phyloP scores from a whole-genome alignment of 306 rosid species.

The Vigna angularis region DNA sequence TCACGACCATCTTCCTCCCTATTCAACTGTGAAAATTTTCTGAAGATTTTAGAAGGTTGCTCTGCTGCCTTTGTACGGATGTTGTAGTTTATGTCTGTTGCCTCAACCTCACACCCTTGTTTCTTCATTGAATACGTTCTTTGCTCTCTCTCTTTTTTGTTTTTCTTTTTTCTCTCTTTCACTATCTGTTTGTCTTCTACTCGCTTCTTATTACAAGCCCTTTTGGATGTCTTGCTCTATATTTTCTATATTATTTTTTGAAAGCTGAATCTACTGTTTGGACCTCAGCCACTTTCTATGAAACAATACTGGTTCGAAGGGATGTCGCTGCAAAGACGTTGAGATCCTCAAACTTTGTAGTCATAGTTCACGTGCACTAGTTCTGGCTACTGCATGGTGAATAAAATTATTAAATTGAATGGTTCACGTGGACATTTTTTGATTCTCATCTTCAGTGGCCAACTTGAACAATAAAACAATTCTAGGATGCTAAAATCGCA shows the following conservation, averaged over 20 bases:
- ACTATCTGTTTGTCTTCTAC: slow-evolving; percentile 21
- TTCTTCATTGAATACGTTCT: slow-evolving; percentile 63
- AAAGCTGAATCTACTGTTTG: slow-evolving; percentile 29
- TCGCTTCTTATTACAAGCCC: slow-evolving; percentile 38
- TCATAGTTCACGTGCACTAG: slow-evolving; percentile 54
- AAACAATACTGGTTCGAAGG: slow-evolving; percentile 40
- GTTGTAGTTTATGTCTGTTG: slow-evolving; percentile 67
- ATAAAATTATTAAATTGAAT: slow-evolving; percentile 6
- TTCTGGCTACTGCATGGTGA: slow-evolving; percentile 25
- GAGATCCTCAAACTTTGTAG: slow-evolving; percentile 43
- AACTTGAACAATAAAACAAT: background rate
- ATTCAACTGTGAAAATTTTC: slow-evolving; percentile 38
- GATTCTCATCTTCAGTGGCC: slow-evolving; percentile 26
- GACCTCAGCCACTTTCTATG: slow-evolving; percentile 40
- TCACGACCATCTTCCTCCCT: slow-evolving; percentile 35
- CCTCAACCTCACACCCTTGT: slow-evolving; percentile 82
- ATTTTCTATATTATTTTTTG: slow-evolving; percentile 33
- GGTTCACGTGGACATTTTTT: slow-evolving; percentile 42
- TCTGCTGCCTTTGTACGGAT: slow-evolving; percentile 49
- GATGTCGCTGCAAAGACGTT: slow-evolving; percentile 33
- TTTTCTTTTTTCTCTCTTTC: background rate
- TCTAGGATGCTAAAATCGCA: slow-evolving; percentile 16
- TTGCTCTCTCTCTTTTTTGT: slow-evolving; percentile 30
- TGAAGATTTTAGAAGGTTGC: slow-evolving; percentile 56
- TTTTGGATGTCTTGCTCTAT: slow-evolving; percentile 30